phyloP scores from a whole-genome alignment of 202 grass and related monocot species.

The Alloteropsis angusta region DNA sequence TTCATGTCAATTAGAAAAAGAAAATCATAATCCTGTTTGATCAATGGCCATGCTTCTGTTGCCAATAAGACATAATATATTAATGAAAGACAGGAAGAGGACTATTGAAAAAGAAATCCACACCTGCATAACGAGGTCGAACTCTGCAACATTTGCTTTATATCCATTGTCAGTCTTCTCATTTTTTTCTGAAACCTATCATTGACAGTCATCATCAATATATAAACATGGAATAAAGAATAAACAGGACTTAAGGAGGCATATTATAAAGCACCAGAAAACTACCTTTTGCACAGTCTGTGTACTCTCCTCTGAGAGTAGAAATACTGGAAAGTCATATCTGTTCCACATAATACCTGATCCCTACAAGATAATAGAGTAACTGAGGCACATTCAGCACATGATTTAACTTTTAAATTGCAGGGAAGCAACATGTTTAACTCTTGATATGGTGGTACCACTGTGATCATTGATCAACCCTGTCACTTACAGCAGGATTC shows the following conservation, averaged over 20 bases:
- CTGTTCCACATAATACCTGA: slow-evolving; percentile 86
- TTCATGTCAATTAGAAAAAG: slow-evolving; percentile 24
- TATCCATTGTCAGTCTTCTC: slow-evolving; percentile 36
- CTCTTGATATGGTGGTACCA: background rate
- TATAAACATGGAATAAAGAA: background rate
- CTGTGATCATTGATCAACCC: slow-evolving; percentile 10
- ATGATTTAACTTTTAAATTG: background rate
- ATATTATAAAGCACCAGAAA: background rate
- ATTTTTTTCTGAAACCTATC: slow-evolving; percentile 57
- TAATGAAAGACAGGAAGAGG: background rate
- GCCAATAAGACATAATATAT: slow-evolving; percentile 3
- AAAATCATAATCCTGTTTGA: slow-evolving; percentile 14
- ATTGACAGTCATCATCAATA: slow-evolving; percentile 5
- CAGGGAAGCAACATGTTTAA: background rate
- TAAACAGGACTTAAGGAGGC: background rate
- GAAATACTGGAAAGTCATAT: slow-evolving; percentile 90
- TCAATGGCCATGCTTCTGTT: slow-evolving; percentile 13
- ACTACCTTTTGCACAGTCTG: slow-evolving; percentile 60
- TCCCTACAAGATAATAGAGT: slow-evolving; percentile 54
- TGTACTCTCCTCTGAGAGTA: slow-evolving; percentile 63
- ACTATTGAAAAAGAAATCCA: background rate
- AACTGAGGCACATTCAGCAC: slow-evolving; percentile 10
- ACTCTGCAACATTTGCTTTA: slow-evolving; percentile 80
- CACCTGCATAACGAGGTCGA: slow-evolving; percentile 98
- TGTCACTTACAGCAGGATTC: slow-evolving; percentile 90